A percentile compares a stretch with the other conserved stretches of the same genome.
These are phyloP conservation scores for Euphorbia celastroides DNA, from an alignment of 441 rosid species.

Conservation along the genomic window DNA sequence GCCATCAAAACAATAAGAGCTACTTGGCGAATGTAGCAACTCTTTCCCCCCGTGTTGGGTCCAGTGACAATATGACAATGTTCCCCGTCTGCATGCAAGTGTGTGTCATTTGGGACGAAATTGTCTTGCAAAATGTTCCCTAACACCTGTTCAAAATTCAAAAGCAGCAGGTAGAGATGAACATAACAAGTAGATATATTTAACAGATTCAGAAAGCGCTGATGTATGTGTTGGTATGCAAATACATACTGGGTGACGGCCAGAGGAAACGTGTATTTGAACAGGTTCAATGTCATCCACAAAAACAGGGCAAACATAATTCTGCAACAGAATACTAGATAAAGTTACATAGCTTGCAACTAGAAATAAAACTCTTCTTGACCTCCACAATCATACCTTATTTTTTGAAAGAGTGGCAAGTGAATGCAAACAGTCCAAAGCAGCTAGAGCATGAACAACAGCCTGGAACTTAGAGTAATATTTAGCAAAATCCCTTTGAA, in stretches of 20 bases:
- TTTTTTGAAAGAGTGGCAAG: constrained; percentile 77
- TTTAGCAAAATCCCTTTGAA: constrained; percentile 54
- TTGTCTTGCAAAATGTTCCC: constrained; percentile 64
- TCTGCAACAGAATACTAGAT: constrained; percentile 40
- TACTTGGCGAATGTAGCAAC: constrained; percentile 96
- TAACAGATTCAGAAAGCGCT: background rate
- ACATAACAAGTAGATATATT: background rate
- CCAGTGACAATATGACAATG: constrained; percentile 87
- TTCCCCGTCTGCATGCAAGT: constrained; percentile 56
- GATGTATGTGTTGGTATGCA: constrained; percentile 4
- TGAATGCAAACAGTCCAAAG: constrained; percentile 85
- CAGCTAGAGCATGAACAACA: constrained; percentile 74
- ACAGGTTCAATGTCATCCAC: constrained; percentile 60
- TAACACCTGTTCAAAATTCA: constrained; percentile 52
- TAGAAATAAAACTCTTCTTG: constrained; percentile 4
- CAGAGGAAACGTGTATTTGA: constrained; percentile 64
- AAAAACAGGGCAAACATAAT: constrained; percentile 62
- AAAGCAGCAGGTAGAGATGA: background rate
- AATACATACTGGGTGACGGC: constrained; percentile 79
- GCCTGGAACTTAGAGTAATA: constrained; percentile 70
- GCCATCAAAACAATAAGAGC: constrained; percentile 86
- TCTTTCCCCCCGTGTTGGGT: constrained; percentile 98
- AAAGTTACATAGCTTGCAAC: constrained; percentile 18
- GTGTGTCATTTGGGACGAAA: constrained; percentile 87
- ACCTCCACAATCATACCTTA: constrained; percentile 41